Percentiles rank a stretch among this genome's conserved stretches.
These are phyloP conservation scores for Collybia mongolica DNA, from an alignment of 768 basidiomycete species.

Conservation along the genomic window DNA sequence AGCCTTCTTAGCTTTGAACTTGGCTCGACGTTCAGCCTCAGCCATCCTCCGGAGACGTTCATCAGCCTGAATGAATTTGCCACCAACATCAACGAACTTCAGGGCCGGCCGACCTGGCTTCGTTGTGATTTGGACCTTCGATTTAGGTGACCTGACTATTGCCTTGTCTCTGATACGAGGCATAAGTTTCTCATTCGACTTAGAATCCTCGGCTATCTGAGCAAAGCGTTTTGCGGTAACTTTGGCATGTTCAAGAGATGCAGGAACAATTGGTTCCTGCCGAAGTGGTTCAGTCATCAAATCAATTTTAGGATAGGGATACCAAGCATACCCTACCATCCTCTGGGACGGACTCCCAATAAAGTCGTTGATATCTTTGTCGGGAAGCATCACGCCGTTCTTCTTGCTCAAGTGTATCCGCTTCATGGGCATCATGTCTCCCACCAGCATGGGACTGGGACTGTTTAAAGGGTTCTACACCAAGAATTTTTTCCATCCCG, in stretches of 20 bases:
- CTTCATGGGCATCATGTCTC: conserved; percentile 53
- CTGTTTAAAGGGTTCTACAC: conserved; percentile 34
- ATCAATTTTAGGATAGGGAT: neutral
- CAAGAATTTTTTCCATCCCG: conserved; percentile 82
- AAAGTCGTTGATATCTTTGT: conserved; percentile 66
- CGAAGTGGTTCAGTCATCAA: conserved; percentile 3
- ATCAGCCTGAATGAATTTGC: conserved; percentile 61
- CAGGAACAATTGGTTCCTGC: conserved; percentile 65
- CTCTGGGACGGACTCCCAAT: conserved; percentile 80
- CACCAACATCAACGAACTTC: conserved; percentile 74
- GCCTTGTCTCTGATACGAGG: conserved; percentile 33
- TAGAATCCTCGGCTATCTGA: conserved; percentile 30
- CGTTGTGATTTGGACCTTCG: conserved; percentile 34
- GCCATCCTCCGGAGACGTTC: conserved; percentile 50
- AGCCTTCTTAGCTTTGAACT: conserved; percentile 21
- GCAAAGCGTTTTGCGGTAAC: conserved; percentile 34
- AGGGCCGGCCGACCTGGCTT: conserved; percentile 51
- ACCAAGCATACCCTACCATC: conserved; percentile 50
- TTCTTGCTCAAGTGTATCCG: conserved; percentile 59
- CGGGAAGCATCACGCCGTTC: conserved; percentile 56
- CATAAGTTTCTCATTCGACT: conserved; percentile 38
- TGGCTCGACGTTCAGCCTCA: conserved; percentile 46
- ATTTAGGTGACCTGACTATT: conserved; percentile 33
- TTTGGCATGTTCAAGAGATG: conserved; percentile 49
- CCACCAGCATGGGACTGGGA: conserved; percentile 7